A percentile compares a stretch with the other conserved stretches of the same genome.
Conservation (phyloP, 768 basidiomycete genomes). For the Scleroderma bovista region DNA sequence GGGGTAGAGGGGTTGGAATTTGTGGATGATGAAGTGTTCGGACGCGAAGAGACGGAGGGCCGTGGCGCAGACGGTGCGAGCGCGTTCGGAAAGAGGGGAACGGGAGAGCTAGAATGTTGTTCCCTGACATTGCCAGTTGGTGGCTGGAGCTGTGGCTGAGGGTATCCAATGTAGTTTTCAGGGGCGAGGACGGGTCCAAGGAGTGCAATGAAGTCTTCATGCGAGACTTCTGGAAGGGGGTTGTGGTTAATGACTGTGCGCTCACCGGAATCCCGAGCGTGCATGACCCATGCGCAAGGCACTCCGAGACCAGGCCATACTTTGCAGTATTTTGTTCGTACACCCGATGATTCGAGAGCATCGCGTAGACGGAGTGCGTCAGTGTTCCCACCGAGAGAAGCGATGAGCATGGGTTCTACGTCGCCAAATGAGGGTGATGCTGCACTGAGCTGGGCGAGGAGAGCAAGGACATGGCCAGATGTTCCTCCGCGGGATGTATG, state of each 20-base stretch:
- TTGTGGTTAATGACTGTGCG: constrained; percentile 83
- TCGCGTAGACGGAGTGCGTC: constrained; percentile 60
- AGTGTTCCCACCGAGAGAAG: constrained; percentile 65
- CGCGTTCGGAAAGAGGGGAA: constrained; percentile 23
- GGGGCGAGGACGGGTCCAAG: constrained; percentile 78
- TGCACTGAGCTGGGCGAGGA: constrained; percentile 60
- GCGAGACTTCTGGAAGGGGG: constrained; percentile 79
- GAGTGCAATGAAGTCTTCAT: constrained; percentile 79
- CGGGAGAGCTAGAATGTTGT: constrained; percentile 22
- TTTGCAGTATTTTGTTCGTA: constrained; percentile 70
- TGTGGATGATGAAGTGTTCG: constrained; percentile 26
- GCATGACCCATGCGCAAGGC: constrained; percentile 77
- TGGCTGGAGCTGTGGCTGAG: constrained; percentile 12
- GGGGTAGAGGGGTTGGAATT: constrained; percentile 9
- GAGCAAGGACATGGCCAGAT: constrained; percentile 61
- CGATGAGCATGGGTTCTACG: constrained; percentile 57
- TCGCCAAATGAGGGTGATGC: constrained; percentile 22
- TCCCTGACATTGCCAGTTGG: constrained; percentile 17
- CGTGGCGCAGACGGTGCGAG: constrained; percentile 25
- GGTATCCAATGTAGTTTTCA: constrained; percentile 57
- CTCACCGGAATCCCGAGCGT: constrained; percentile 60
- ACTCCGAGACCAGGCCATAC: constrained; percentile 67
- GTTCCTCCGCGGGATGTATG: constrained; percentile 64
- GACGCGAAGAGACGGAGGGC: constrained; percentile 29
- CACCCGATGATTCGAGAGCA: constrained; percentile 61